Base-by-base conservation (phyloP, 176 grass and related monocot genomes). In the Oryza coarctata region DNA sequence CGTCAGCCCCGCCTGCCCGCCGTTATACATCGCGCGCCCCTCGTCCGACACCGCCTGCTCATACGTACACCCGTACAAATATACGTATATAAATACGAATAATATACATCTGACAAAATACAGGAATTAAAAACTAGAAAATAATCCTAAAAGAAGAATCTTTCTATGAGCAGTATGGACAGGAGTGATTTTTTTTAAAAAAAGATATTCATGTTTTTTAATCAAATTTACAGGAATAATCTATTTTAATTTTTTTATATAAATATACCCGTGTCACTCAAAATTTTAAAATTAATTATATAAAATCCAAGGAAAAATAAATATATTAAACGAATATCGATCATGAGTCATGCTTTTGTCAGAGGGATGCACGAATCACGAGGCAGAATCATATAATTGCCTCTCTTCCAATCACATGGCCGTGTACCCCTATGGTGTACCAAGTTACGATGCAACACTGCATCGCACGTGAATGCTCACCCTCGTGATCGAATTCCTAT, bases 11-110 rank as follows among this genome's bases (percentile, higher is more conserved):
- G 95, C 95, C 2, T 58, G 88, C 0, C 92, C 95, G 55, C 81
- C 88, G 79, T 98, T 98, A 88, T 93, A 93, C 90, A 98, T 91
- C 7, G 95, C 90, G 7, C 95, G 90, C 0, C 79, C 93, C 84
- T 94, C 95, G 36, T 94, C 92, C 0, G 88, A 98, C 43, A 94
- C 95, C 5, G 73, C 95, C 92, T 94, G 77, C 34, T 9, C 20
- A 35, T 2, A 30, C 30, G 33, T 13, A 9, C 55, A 44, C 6
- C 44, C 28, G 12, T 26, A 34, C 22, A 27, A 12, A 27, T 11
- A 9, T 31, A 73, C 18, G 6, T 1, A 20, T 50, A 20, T 50
- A n/a, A 33, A 33, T 36, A 43, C 1, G 40, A 12, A 43, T 12
- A 43, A 43, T 43, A 43, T 43, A 43, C 40, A 43, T 2, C 1